A percentile compares a stretch with the other conserved stretches of the same genome.
phyloP scores from a whole-genome alignment of 371 early-diverging fungal species.

The Dentiscutata heterogama region DNA sequence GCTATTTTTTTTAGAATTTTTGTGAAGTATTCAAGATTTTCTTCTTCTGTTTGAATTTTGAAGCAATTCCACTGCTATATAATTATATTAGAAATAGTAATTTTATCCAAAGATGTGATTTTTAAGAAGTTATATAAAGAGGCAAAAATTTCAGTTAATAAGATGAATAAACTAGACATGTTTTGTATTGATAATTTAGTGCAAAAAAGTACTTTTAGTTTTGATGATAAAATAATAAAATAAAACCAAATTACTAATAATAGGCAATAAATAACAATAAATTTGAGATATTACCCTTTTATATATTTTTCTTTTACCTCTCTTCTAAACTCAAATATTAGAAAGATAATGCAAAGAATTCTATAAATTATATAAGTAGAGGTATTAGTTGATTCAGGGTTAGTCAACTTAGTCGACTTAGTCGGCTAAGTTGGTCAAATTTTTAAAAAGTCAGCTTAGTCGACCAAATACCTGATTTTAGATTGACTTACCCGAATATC shows the following conservation, averaged over 20 bases:
- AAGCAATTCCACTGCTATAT: background rate
- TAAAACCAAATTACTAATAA: background rate
- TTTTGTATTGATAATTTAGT: background rate
- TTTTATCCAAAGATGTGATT: conserved; percentile 10
- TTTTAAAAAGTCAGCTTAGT: too few relatives aligned
- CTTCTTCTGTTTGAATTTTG: conserved; percentile 2
- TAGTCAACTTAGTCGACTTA: too few relatives aligned
- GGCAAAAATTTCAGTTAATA: background rate
- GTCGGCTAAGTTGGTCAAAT: too few relatives aligned
- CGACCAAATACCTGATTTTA: too few relatives aligned
- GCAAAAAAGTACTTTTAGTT: background rate
- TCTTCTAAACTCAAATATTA: background rate
- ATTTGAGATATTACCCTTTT: background rate
- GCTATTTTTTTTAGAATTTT: background rate
- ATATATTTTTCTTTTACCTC: too few relatives aligned
- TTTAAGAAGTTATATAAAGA: conserved; percentile 11
- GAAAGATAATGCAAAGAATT: too few relatives aligned
- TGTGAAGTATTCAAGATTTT: background rate
- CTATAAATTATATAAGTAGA: too few relatives aligned
- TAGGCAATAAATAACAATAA: background rate
- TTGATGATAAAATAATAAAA: too few relatives aligned
- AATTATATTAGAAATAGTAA: conserved; percentile 14
- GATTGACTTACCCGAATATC: too few relatives aligned
- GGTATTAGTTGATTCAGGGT: too few relatives aligned
- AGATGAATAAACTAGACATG: background rate